Evolutionary conservation across 371 early-diverging fungal genomes (phyloP), one percentile per base, ranked within the genome.

Genomic region (Lichtheimia ornata): DNA sequence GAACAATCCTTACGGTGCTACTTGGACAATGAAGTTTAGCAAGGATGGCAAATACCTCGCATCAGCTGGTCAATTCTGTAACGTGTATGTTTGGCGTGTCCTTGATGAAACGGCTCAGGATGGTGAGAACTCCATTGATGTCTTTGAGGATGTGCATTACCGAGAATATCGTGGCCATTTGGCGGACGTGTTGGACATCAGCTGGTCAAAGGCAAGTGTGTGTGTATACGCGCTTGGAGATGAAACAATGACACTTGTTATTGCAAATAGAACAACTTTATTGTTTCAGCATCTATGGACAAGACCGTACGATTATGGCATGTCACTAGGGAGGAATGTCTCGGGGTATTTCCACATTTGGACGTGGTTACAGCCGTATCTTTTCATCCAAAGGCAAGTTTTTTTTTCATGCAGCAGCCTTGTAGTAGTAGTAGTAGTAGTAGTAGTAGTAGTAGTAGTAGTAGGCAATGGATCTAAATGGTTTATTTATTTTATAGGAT

Each of bases 221-320:
- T 22, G n/a, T 25, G 18, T 42, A 7, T 13, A 4, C 4, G 4
- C 42, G 4, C 11, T 2, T 22, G n/a, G n/a, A 40, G 30, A 27
- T 28, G 35, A 47, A 27, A 12, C 54, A 53, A 53, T 53, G 13
- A 4, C 30, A 6, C 12, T 30, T n/a, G 5, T 35, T 6, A 15
- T 2, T 9, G 4, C 4, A 17, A 4, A 40, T 58, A 79, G 70
- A 89, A 88, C 66, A 86, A 87, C 17, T 95, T 95, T 63, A 64
- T 96, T 5, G 70, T 91, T 17, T 86, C 93, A 4, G 84, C 89
- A 14, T 92, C 93, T 14, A 84, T 89, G 81, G 96, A 96, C 66
- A 84, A 85, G 53, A 92, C 92, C 0, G 95, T 94, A 18, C 69
- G 79, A 18, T 65, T 96, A 60, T 96, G 94, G 94, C 95, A 96